Conservation (phyloP, 2,329 filamentous ascomycete species). For the Lizonia empirigonia region DNA sequence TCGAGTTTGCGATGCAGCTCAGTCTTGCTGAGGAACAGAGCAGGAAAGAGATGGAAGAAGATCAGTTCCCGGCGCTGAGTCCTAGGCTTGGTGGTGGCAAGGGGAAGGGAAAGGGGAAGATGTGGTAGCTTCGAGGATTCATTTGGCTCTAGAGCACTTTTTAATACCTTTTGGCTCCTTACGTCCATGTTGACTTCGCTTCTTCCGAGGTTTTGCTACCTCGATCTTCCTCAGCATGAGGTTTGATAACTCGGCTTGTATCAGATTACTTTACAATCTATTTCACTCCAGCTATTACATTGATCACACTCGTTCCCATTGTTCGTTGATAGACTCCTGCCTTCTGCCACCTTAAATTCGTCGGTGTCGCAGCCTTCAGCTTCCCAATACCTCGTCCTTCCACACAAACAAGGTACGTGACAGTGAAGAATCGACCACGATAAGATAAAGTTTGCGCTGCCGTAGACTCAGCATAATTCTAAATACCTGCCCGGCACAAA, state of each 20-base stretch:
- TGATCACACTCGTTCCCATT: too few relatives aligned
- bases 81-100: conserved; percentile 27
- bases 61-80: conserved; percentile 39
- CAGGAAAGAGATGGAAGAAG: conserved; percentile 41
- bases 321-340: too few relatives aligned
- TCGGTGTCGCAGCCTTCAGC: too few relatives aligned
- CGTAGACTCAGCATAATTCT: too few relatives aligned
- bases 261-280: not conserved
- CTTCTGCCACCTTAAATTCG: too few relatives aligned
- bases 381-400: too few relatives aligned
- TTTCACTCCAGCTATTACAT: too few relatives aligned
- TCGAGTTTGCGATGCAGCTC: conserved; percentile 66
- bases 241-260: not conserved
- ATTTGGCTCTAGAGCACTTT: not conserved
- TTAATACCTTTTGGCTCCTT: not conserved
- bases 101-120: conserved; percentile 39
- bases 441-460: too few relatives aligned
- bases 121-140: conserved; percentile 17
- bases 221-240: not conserved
- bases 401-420: too few relatives aligned
- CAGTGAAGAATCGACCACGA: too few relatives aligned
- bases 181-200: not conserved
- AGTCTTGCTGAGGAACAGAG: conserved; percentile 66
- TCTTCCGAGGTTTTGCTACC: not conserved
- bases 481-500: too few relatives aligned